phyloP scores from a whole-genome alignment of 2,329 filamentous ascomycete species.

The Colletotrichum lentis region DNA sequence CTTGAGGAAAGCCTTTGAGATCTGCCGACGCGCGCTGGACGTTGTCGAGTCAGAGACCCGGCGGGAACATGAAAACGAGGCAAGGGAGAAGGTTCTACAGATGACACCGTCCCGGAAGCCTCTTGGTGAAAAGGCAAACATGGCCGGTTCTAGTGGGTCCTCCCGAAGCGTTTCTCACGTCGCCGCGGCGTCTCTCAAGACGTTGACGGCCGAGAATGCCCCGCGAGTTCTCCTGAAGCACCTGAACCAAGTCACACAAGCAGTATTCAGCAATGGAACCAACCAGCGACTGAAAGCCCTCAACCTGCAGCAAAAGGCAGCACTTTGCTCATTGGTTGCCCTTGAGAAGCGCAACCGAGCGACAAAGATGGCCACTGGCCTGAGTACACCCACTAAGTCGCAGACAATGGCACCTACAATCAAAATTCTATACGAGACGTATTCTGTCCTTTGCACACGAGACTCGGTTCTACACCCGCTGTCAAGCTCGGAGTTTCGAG shows the following conservation, averaged over 20 bases:
- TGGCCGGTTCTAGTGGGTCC: constrained; percentile 56
- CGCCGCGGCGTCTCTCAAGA: constrained; percentile 63
- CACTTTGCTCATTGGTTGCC: constrained; percentile 85
- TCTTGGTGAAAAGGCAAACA: constrained; percentile 82
- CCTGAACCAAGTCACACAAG: constrained; percentile 88
- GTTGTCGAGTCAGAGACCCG: constrained; percentile 86
- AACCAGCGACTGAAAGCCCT: constrained; percentile 83
- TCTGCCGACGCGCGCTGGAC: constrained; percentile 88
- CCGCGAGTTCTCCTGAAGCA: constrained; percentile 90
- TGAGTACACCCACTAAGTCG: constrained; percentile 68
- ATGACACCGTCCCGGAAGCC: constrained; percentile 77
- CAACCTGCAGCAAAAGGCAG: constrained; percentile 96
- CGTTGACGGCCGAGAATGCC: constrained; percentile 78
- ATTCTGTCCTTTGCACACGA: constrained; percentile 80
- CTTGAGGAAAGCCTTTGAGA: constrained; percentile 92
- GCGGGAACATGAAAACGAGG: constrained; percentile 72
- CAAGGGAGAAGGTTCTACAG: constrained; percentile 63
- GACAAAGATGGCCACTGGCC: constrained; percentile 53
- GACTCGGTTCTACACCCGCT: constrained; percentile 92
- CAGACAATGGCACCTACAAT: constrained; percentile 75
- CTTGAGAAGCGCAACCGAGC: constrained; percentile 78
- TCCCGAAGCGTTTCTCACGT: constrained; percentile 57
- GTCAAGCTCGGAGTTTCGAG: constrained; percentile 90
- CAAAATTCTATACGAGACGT: constrained; percentile 84
- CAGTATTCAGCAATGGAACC: constrained; percentile 89